Evolutionary conservation across 768 basidiomycete genomes (phyloP), one percentile per base, ranked within the genome.

Genomic region (Cytidiella melzeri): DNA sequence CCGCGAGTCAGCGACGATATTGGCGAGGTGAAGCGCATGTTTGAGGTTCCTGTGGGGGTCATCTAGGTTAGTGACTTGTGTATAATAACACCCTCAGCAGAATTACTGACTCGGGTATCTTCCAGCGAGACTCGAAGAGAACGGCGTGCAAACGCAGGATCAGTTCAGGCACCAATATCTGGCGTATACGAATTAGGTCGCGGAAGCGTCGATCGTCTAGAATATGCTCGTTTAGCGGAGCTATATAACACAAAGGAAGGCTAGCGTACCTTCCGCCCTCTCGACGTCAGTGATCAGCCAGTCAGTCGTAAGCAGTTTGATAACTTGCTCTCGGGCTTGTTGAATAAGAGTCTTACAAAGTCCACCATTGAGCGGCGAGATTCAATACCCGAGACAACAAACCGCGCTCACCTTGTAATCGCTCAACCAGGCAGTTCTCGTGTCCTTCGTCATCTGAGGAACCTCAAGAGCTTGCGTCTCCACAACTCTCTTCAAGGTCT

Each of bases 141-240:
- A 85, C 69, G 39, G 77, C 72, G 60, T 97, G 93, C 2, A 98
- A 69, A 19, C 91, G 81, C 55, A 97, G 74, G 57, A 97, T 80
- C 19, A 97, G 74, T 62, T 96, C 92, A 0, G 93, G 95, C 21
- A 96, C 72, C 65, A 86, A 94, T 25, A 94, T 81, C 58, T 92
- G 84, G 37, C 93, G 81, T 45, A 95, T 86, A n/a, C 86, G 80
- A 11, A 77, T 67, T 41, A 95, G 76, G 53, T 94, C 90, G 19
- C 71, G 70, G 20, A 71, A 72, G 23, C 86, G 74, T 5, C 74
- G 75, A 41, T 82, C 76, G 37, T 67, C 79, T 43, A 23, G n/a
- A n/a, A n/a, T n/a, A n/a, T n/a, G n/a, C n/a, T n/a, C n/a, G n/a
- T n/a, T n/a, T n/a, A n/a, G n/a, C n/a, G n/a, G n/a, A n/a, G n/a